phyloP scores from a whole-genome alignment of 2,329 filamentous ascomycete species.

The Paecilomyces niveus region DNA sequence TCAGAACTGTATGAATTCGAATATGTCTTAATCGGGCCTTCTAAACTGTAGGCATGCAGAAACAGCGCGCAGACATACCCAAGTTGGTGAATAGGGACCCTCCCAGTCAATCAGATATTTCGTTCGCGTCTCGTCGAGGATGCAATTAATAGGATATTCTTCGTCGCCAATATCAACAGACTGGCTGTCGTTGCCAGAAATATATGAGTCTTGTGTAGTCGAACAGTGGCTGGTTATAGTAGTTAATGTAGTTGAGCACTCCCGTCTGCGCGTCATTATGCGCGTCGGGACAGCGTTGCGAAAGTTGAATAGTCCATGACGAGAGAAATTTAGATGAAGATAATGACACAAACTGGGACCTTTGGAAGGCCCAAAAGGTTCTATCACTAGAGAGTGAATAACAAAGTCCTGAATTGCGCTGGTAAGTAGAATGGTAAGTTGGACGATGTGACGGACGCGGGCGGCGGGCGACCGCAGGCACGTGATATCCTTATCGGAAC shows the following conservation, averaged over 20 bases:
- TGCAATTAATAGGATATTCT: conserved; percentile 29
- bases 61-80: conserved; percentile 21
- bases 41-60: not conserved
- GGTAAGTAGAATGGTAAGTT: conserved; percentile 5
- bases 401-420: not conserved
- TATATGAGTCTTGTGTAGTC: conserved; percentile 5
- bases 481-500: conserved; percentile 17
- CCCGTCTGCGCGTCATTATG: conserved; percentile 19
- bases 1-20: not conserved
- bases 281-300: conserved; percentile 11
- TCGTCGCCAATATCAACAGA: conserved; percentile 14
- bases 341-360: not conserved
- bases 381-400: not conserved
- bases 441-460: conserved; percentile 12
- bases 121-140: conserved; percentile 26
- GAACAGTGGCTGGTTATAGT: conserved; percentile 5
- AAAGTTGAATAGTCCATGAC: conserved; percentile 13
- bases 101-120: conserved; percentile 35
- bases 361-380: not conserved
- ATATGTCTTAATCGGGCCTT: not conserved
- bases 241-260: conserved; percentile 10
- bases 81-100: conserved; percentile 28
- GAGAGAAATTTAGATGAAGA: not conserved
- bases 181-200: conserved; percentile 8
- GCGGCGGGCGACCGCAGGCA: conserved; percentile 22